Conservation (phyloP, 257 asterid genomes). For the Parsonsia alboflavescens region DNA sequence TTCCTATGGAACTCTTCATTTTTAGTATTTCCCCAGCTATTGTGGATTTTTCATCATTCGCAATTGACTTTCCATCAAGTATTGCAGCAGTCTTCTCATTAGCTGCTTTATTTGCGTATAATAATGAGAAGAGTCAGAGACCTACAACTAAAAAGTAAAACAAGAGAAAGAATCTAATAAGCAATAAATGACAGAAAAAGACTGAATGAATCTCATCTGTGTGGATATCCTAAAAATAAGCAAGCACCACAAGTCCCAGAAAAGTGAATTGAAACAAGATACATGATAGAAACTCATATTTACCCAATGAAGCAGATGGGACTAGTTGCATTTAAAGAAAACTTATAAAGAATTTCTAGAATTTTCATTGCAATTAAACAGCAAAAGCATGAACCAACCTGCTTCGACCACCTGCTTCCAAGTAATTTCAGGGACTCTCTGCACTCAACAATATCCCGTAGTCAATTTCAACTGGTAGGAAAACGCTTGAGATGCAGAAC, state of each 20-base stretch:
- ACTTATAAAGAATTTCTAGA: too few relatives aligned
- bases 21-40: constrained; percentile 20
- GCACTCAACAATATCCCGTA: too few relatives aligned
- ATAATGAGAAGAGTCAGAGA: not conserved
- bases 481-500: too few relatives aligned
- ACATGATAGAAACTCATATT: not conserved
- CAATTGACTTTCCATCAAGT: constrained; percentile 19
- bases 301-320: not conserved
- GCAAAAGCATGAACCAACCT: not conserved
- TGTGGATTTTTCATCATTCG: constrained; percentile 17
- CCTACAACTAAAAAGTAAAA: not conserved
- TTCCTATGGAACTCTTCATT: constrained; percentile 21
- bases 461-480: too few relatives aligned
- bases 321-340: too few relatives aligned
- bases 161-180: not conserved
- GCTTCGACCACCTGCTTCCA: too few relatives aligned
- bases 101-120: constrained; percentile 11
- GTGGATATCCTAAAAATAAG: not conserved
- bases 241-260: not conserved
- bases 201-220: not conserved
- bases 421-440: too few relatives aligned
- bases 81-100: constrained; percentile 7
- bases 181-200: not conserved
- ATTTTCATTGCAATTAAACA: too few relatives aligned
- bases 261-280: not conserved